Base-by-base conservation (phyloP, 1,139 yeast genomes). In the Geotrichum cucujoidarum region DNA sequence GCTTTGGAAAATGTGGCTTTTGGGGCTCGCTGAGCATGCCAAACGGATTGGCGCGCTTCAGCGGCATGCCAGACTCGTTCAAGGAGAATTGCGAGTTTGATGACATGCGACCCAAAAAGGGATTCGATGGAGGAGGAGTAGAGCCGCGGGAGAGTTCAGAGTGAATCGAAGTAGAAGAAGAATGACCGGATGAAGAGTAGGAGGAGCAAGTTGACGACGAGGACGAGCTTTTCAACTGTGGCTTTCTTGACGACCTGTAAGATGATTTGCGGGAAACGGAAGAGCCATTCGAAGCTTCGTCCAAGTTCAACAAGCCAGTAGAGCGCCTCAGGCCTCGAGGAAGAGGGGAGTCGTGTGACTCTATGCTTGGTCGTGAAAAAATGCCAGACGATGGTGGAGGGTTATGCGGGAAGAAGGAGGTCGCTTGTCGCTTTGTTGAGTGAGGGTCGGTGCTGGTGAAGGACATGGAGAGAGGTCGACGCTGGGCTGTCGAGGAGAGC, bases 271-370 rank as follows among this genome's bases (percentile, higher is more conserved):
- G 45, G 10, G 49, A 20, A 5, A 43, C 17, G n/a, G 46, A 31
- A 11, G 66, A 60, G 20, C 61, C 63, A 14, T 52, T 49, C n/a
- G 64, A 60, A 4, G 70, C 69, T 47, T 63, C 64, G 53, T 68
- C 73, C 32, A 70, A 63, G 50, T 70, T 69, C 32, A 70, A 53
- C 35, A 69, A 60, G 2, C 74, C 71, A 21, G 66, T 62, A 2
- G 73, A 69, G 32, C 74, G 60, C 18, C 69, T 62, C 31, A 69
- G 55, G 30, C 69, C 58, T 35, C 51, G 40, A 22, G 51, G 45
- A 18, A 44, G 37, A n/a, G 46, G 40, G 16, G 41, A 18, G 32
- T 33, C 45, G 20, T 29, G 16, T 16, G 45, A 4, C 25, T 25
- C 31, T 13, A 32, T 22, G 4, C 4, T 27, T 2, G 44, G 31